Percentiles rank a stretch among this genome's conserved stretches.
These are phyloP conservation scores for Cyclotella kingstonii DNA, from an alignment of 108 stramenopile species.

Conservation along the genomic window DNA sequence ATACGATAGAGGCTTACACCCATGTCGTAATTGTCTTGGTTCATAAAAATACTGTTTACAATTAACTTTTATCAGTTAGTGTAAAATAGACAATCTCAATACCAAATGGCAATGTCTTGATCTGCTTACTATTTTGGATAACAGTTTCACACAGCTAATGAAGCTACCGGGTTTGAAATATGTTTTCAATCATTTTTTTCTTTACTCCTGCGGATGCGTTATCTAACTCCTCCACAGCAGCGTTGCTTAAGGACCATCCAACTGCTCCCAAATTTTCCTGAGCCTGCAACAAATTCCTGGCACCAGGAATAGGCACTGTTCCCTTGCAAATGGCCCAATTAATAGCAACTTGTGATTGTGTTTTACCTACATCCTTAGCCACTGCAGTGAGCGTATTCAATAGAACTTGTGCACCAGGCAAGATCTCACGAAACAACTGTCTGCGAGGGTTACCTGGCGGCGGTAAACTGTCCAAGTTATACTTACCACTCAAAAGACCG, in stretches of 20 bases:
- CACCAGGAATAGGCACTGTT: constrained; percentile 84
- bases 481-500: constrained; percentile 80
- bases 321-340: constrained; percentile 91
- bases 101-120: too few species aligned
- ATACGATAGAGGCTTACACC: constrained; percentile 61
- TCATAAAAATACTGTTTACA: constrained; percentile 15
- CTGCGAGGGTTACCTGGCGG: constrained; percentile 60
- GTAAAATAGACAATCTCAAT: too few species aligned
- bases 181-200: constrained; percentile 88
- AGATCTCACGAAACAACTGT: constrained; percentile 77
- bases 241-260: constrained; percentile 60
- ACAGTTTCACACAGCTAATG: not conserved
- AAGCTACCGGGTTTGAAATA: constrained; percentile 69
- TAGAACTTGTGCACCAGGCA: constrained; percentile 67
- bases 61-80: too few species aligned
- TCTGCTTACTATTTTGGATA: too few species aligned
- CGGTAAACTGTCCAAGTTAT: constrained; percentile 73
- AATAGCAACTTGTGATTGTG: constrained; percentile 84
- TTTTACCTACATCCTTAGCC: constrained; percentile 65
- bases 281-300: constrained; percentile 62
- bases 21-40: constrained; percentile 66
- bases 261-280: constrained; percentile 67
- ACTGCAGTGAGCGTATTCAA: constrained; percentile 66
- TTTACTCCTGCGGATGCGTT: constrained; percentile 55
- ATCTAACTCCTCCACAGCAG: constrained; percentile 65